Base-by-base conservation (phyloP, 805 yeast species). In the Suhomyces vadensis region DNA sequence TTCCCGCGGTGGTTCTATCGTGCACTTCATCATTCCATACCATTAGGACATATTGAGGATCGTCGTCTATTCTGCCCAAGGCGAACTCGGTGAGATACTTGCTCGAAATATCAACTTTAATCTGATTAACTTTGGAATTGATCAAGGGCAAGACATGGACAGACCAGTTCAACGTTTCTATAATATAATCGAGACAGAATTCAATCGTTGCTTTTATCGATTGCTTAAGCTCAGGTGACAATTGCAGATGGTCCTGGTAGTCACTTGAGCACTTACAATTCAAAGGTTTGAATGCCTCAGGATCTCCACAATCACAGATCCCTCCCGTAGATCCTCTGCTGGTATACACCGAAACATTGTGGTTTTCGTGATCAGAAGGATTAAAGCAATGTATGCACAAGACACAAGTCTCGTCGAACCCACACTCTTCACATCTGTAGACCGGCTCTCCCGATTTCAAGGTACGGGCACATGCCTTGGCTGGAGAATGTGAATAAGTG, bases 11-110 rank as follows among this genome's bases (percentile, higher is more conserved):
- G 2, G 73, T 67, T 51, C 74, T 78, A 53, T 79, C 77, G 55
- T 87, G 94, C 51, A 71, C 73, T 54, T 87, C 94, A 56, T 87
- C 95, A 59, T 87, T 87, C 85, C 91, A 87, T n/a, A 85, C 67
- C 17, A 83, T 57, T 24, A 85, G 67, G 0, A 75, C 68, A 6
- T 74, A 57, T 3, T 62, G 50, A 2, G 74, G 56, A 11, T 51
- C 41, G 24, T 71, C 59, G 3, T 14, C 33, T 3, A n/a, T 20
- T 29, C 16, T 29, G 33, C 10, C 19, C 16, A 16, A 20, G 1
- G 16, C 33, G 2, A 33, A 20, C 6, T 33, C 24, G 17, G 31
- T 25, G 76, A 68, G 17, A 64, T 35, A 1, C 39, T 47, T 39
- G 54, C 49, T 2, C 3, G 61, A 61, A 40, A 67, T 23, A n/a